Conservation (phyloP, 2,329 filamentous ascomycete species). For the Penicillium sp. region DNA sequence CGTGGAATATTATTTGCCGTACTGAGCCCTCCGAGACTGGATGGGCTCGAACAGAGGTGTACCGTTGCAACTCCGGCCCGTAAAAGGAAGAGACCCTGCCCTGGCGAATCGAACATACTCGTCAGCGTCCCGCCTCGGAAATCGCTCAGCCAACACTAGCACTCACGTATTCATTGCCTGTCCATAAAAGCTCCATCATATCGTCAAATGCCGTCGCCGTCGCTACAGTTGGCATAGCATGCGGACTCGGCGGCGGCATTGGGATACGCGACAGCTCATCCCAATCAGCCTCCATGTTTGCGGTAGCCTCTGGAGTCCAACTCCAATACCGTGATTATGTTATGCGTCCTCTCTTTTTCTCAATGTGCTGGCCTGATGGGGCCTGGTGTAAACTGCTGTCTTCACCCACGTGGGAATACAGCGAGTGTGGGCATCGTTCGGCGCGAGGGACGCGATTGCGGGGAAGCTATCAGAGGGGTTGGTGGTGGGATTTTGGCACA, state of each 20-base stretch:
- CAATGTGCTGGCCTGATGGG: not conserved
- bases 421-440: constrained; percentile 38
- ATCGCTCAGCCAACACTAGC: not conserved
- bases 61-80: constrained; percentile 78
- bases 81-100: constrained; percentile 88
- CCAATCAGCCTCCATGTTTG: constrained; percentile 50
- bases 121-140: constrained; percentile 15
- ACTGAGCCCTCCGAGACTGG: constrained; percentile 71
- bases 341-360: not conserved
- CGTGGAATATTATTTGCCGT: constrained; percentile 85
- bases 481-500: not conserved
- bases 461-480: constrained; percentile 30
- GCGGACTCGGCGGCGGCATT: constrained; percentile 73
- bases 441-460: constrained; percentile 37
- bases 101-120: constrained; percentile 47
- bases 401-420: constrained; percentile 35
- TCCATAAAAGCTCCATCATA: constrained; percentile 86
- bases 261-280: constrained; percentile 75
- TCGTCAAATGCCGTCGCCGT: constrained; percentile 87
- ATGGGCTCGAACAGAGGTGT: constrained; percentile 87
- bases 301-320: constrained; percentile 20
- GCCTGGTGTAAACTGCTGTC: constrained; percentile 15
- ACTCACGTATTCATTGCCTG: constrained; percentile 83
- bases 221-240: constrained; percentile 68
- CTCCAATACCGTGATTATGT: constrained; percentile 2